Base-by-base conservation (phyloP, 768 basidiomycete species). In the Solioccasus polychromus region DNA sequence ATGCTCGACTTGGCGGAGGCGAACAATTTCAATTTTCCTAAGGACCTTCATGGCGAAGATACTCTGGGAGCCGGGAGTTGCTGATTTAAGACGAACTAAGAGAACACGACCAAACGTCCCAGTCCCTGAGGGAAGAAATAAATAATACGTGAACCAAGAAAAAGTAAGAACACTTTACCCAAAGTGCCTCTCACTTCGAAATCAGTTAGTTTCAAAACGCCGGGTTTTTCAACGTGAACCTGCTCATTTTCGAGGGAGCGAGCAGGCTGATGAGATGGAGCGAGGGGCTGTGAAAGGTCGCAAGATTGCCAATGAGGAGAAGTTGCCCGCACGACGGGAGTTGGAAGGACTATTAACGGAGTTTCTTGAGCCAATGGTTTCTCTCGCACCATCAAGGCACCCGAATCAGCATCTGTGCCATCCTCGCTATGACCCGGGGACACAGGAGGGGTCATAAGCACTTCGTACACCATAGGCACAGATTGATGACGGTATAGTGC, bases 81-180 rank as follows among this genome's bases (percentile, higher is more conserved):
- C 78, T 3, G 79, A 66, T 51, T 72, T 73, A 52, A 90, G 81
- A 45, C 90, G 85, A 30, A 96, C 94, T 3, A 98, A 78, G 30
- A 97, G 73, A 14, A 99, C 96, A 46, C 89, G 82, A 38, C 83
- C 96, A 68, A 99, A 99, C 0, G 96, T 99, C 3, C 96, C 96
- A 1, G 95, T 95, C 22, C 96, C 95, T 91, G 49, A n/a, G 37
- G 17, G 42, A 18, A 34, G 18, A 6, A 25, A 35, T 59, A 17
- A 50, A 45, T 14, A 10, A 45, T 15, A n/a, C 6, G 9, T 22
- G 26, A 25, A 47, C 19, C 39, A n/a, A 44, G 30, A 30, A 31
- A 28, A 17, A 29, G 30, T 18, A 9, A 22, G 18, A 65, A 76
- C 42, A 55, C 26, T 10, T 44, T 51, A 88, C 88, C 88, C 43